Conservation (phyloP, 192 early-diverging fungal species). For the Piromyces finnis region DNA sequence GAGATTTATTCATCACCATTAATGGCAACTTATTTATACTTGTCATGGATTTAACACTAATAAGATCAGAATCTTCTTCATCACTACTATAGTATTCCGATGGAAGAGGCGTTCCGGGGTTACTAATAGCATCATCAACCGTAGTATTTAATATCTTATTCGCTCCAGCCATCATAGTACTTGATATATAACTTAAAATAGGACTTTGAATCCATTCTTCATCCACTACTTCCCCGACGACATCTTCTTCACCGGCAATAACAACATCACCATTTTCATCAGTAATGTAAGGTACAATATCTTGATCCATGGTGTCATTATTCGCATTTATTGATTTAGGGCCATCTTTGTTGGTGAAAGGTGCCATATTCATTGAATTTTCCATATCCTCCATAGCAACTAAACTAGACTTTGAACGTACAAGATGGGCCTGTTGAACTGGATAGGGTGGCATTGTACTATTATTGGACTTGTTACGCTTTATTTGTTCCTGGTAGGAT, state of each 20-base stretch:
- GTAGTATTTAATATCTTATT: constrained; percentile 11
- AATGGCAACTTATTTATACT: not conserved
- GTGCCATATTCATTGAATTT: constrained; percentile 8
- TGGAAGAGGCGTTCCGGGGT: not conserved
- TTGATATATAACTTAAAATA: constrained; percentile 22
- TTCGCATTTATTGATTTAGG: constrained; percentile 11
- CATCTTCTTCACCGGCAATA: constrained; percentile 7
- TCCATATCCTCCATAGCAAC: constrained; percentile 5
- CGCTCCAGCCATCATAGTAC: constrained; percentile 9
- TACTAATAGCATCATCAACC: constrained; percentile 9
- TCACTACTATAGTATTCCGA: not conserved
- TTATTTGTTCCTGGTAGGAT: not conserved
- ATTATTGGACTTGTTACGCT: constrained; percentile 7
- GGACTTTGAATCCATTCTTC: constrained; percentile 30
- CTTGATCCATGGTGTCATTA: constrained; percentile 28
- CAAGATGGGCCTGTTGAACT: not conserved
- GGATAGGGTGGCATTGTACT: constrained; percentile 2
- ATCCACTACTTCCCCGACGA: constrained; percentile 6
- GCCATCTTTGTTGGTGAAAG: constrained; percentile 20
- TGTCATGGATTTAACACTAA: not conserved
- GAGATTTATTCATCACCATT: not conserved
- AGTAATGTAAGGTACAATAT: constrained; percentile 34
- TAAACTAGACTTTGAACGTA: not conserved
- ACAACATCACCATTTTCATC: constrained; percentile 34
- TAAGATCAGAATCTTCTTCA: not conserved